Base-by-base conservation (phyloP, 768 basidiomycete species). In the Mycena albidolilacea region DNA sequence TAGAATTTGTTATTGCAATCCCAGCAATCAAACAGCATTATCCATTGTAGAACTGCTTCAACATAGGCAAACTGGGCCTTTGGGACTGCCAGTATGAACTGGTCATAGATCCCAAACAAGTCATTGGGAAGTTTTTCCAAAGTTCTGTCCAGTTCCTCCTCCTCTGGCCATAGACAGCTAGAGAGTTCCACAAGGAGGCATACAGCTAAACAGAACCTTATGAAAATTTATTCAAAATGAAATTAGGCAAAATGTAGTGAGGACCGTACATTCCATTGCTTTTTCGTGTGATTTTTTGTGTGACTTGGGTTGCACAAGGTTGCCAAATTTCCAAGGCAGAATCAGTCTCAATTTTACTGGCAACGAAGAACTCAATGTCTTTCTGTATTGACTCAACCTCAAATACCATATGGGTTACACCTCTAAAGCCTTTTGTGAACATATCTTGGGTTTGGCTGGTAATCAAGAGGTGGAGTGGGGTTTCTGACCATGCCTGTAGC, bases 191-290 rank as follows among this genome's bases (percentile, higher is more conserved):
- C 4, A 10, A 62, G 60, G 5, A 62, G 60, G n/a, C 60, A 62
- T 3, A 19, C 60, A 5, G 60, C 60, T 10, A 62, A 15, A 7
- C 60, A 41, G n/a, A 62, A 62, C 60, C 60, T 62, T 43, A 43
- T 43, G 41, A 43, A 8, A 43, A 43, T 1, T 12, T 43, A 12
- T 43, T 43, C 12, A 43, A 12, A 3, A 8, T 12, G 23, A 23
- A 43, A 12, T 43, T 9, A 12, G 41, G 12, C 7, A 5, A 17
- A 48, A 6, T 17, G 15, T 7, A 19, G 46, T 48, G 46, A 35
- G 11, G 12, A 11, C 8, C 50, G 4, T 8, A 21, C 50, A 52
- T 52, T 52, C 50, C 50, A 7, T 52, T 52, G 50, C 50, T 52
- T 21, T 52, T 52, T 8, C 10, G 7, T 19, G n/a, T n/a, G 19